Base-by-base conservation (phyloP, 148 eudicot species). In the Rhododendron molle region DNA sequence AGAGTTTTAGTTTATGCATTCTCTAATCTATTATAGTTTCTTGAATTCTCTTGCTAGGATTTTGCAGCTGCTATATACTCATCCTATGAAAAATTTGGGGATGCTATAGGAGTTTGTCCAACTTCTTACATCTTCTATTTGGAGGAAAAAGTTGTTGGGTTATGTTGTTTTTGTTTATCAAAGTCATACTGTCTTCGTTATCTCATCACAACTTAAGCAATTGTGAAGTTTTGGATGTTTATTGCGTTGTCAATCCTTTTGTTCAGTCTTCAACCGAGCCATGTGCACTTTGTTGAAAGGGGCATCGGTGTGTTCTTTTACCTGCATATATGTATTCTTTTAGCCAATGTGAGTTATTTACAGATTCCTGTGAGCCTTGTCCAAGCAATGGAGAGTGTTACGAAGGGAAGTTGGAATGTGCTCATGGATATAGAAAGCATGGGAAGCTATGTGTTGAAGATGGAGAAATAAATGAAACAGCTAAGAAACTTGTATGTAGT, bases 311-410 rank as follows among this genome's bases (percentile, higher is more conserved):
- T 73, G 80, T 73, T 34, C 67, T 74, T 5, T 32, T 72, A 71
- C 26, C 60, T 71, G 85, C 1, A 46, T 23, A 49, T 18, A 78
- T 49, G 30, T 65, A 21, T 23, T 50, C 18, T 83, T 20, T 85
- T 58, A 80, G 46, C 36, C 30, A 84, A 67, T 78, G 56, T 49
- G 49, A 84, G n/a, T 79, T 54, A 44, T 86, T 16, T 90, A 81
- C 90, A 97, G 99, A 93, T 89, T 72, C 89, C 52, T 97, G 99
- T 85, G 93, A 92, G 85, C 98, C 95, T 88, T 97, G 99, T 88
- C 99, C 99, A 74, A 89, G 87, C 84, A 85, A 95, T 90, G 99
- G 98, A 72, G 88, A 85, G 81, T 97, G 99, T 88, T 84, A 84
- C 69, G 88, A 91, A 49, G 99, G 99, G 77, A 90, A 92, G 86